Evolutionary conservation across 176 grass and related monocot species (phyloP), one percentile per base, ranked within the genome.

Genomic region (Sorghum bicolor): DNA sequence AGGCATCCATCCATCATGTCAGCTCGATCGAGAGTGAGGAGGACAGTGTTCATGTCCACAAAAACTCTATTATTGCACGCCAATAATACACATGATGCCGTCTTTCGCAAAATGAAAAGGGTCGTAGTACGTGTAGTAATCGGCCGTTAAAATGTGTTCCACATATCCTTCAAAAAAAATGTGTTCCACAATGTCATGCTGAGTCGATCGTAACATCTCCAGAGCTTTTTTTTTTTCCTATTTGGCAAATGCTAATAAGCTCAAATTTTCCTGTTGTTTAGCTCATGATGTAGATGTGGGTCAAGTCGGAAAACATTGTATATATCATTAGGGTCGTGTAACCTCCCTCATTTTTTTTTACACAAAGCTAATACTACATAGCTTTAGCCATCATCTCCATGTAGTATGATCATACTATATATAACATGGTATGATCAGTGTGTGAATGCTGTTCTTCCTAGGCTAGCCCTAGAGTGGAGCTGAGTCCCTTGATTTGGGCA

Each of bases 401-500:
- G 6, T 65, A 30, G 6, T 8, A 52, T n/a, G 12, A 66, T 52
- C 44, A 74, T 52, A n/a, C n/a, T n/a, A 10, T 1, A 43, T 41
- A 45, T 45, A 16, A 5, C 50, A 8, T 53, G 52, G 2, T 57
- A 74, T 36, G 43, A 79, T 79, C 55, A 8, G 33, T 5, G 76
- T 64, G 67, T 69, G 58, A 62, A 36, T 75, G 38, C n/a, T 61
- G 28, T 6, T 28, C 62, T 6, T 28, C 62, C 10, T 76, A 68
- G 43, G 14, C 15, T 85, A 76, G 26, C 20, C 52, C 30, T 61
- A 33, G 8, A 63, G 39, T 40, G 2, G 4, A 2, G 34, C 4
- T 5, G 34, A 80, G 70, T 38, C 63, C 84, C 88, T 79, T 90
- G 52, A 90, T 90, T 86, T 78, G 34, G 66, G 88, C 45, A 86